Evolutionary conservation across 139 green algal species (phyloP).

Genomic region (Micromonas commoda): DNA sequence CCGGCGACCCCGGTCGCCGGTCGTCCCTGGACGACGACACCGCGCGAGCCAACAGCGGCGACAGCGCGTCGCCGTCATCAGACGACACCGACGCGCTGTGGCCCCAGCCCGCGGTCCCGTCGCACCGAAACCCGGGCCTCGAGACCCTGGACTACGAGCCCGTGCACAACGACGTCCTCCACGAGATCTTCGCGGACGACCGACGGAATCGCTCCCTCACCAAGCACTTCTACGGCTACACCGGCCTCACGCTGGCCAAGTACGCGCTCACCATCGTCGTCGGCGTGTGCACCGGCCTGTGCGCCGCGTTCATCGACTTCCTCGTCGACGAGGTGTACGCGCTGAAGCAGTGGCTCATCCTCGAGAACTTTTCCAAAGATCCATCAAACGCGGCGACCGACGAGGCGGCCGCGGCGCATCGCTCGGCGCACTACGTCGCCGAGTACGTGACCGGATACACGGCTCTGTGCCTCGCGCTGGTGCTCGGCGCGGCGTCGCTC

Average conservation of each 20-base stretch:
- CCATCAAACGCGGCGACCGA: not conserved
- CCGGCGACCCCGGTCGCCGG: not conserved
- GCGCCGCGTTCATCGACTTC: not conserved
- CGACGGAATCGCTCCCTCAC: too few species aligned
- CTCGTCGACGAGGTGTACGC: not conserved
- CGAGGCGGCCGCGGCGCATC: too few species aligned
- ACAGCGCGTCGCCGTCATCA: too few species aligned
- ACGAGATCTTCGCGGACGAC: not conserved
- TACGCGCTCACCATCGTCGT: constrained; percentile 19
- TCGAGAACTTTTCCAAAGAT: not conserved
- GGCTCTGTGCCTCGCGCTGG: not conserved
- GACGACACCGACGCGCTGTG: not conserved
- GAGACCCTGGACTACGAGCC: not conserved
- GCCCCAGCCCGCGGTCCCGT: not conserved
- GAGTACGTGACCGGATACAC: not conserved
- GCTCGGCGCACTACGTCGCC: not conserved
- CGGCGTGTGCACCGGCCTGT: not conserved
- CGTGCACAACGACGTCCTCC: not conserved
- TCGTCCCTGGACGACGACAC: not conserved
- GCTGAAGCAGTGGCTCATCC: not conserved
- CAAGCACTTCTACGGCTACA: not conserved
- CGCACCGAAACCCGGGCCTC: not conserved
- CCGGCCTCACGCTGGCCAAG: not conserved
- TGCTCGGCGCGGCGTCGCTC: not conserved
- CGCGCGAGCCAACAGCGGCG: not conserved